These are phyloP conservation scores for Alternaria ethzedia DNA, from an alignment of 2,329 filamentous ascomycete species.

Conservation along the genomic window DNA sequence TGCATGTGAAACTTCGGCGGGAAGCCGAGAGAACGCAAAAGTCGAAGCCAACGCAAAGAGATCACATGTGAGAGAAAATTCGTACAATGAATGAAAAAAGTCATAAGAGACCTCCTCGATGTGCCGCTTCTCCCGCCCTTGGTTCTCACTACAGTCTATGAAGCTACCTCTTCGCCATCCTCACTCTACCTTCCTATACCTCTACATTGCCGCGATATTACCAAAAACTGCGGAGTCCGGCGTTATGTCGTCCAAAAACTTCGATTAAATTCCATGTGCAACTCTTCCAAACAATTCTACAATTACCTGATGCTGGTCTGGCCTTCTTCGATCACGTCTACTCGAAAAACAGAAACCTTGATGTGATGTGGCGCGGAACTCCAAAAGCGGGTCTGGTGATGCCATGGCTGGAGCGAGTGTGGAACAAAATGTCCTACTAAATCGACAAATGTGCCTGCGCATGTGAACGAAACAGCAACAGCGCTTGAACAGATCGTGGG, in stretches of 20 bases:
- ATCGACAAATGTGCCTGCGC: not conserved
- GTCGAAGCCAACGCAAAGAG: too few species aligned
- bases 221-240: not conserved
- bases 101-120: not conserved
- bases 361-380: too few species aligned
- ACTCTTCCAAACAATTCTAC: too few species aligned
- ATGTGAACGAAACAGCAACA: rapidly evolving
- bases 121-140: not conserved
- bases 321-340: not conserved
- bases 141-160: not conserved
- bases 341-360: too few species aligned
- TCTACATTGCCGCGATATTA: not conserved
- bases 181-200: not conserved
- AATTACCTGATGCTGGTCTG: not conserved
- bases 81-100: too few species aligned
- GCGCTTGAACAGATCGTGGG: rapidly evolving
- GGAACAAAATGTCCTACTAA: rapidly evolving
- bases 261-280: too few species aligned
- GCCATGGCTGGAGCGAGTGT: not conserved
- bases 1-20: rapidly evolving
- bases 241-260: too few species aligned
- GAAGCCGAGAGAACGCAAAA: not conserved
- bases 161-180: not conserved
- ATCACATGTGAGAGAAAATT: too few species aligned
- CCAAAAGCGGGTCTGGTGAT: too few species aligned